A percentile compares a stretch with the other conserved stretches of the same genome.
phyloP scores from a whole-genome alignment of 768 basidiomycete species.

The Russula vinacea region DNA sequence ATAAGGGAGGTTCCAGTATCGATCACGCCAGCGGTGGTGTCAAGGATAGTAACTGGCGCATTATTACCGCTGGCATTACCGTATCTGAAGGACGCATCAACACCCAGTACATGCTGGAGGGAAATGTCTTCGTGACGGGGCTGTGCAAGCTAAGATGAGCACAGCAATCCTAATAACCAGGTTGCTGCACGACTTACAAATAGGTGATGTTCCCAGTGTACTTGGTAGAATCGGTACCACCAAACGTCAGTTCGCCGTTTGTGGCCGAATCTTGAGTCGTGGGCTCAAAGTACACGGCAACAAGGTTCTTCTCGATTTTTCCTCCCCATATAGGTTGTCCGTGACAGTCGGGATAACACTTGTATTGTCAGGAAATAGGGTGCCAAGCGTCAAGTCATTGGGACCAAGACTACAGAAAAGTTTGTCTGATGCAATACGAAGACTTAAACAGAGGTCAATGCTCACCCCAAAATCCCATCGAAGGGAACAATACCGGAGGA shows the following conservation, averaged over 20 bases:
- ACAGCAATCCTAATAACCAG: background rate
- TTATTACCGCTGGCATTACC: constrained; percentile 22
- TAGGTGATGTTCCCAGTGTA: constrained; percentile 37
- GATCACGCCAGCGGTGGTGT: constrained; percentile 36
- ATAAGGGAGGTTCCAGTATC: constrained; percentile 41
- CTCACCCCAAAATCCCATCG: constrained; percentile 66
- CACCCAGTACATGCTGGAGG: constrained; percentile 38
- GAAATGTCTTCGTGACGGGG: constrained; percentile 36
- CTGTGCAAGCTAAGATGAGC: constrained; percentile 24
- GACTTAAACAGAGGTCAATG: background rate
- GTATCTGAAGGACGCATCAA: constrained; percentile 37
- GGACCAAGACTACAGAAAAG: constrained; percentile 53
- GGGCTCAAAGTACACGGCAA: constrained; percentile 39
- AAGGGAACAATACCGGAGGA: constrained; percentile 45
- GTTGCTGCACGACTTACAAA: constrained; percentile 28
- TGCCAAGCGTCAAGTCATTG: constrained; percentile 48
- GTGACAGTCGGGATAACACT: constrained; percentile 53
- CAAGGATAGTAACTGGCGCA: constrained; percentile 29
- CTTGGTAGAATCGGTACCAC: constrained; percentile 37
- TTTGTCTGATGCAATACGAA: background rate
- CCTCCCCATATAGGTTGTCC: constrained; percentile 39
- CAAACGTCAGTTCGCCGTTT: constrained; percentile 42
- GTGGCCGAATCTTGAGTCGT: constrained; percentile 29
- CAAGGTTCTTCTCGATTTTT: constrained; percentile 31
- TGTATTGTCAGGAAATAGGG: constrained; percentile 32